A percentile compares a stretch with the other conserved stretches of the same genome.
phyloP scores from a whole-genome alignment of 495 filamentous ascomycete genomes.

The Cercophora samala region DNA sequence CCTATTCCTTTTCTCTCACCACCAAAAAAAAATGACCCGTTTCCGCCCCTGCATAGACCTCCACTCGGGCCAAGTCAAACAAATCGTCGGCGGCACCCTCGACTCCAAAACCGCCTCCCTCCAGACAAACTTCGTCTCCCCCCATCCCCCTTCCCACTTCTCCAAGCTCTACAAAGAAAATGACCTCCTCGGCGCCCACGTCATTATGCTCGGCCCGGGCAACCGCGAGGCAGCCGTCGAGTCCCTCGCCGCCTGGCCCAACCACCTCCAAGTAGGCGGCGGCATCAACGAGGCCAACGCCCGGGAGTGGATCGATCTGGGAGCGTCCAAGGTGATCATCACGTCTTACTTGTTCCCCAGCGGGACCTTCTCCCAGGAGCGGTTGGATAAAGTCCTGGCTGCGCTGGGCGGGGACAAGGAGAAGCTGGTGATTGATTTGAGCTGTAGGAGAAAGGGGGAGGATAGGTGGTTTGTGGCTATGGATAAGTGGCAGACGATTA shows the following conservation, averaged over 20 bases:
- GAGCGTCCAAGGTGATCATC: conserved; percentile 93
- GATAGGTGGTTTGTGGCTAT: conserved; percentile 88
- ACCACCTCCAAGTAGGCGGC: conserved; percentile 79
- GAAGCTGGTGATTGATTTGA: conserved; percentile 91
- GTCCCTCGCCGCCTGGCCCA: conserved; percentile 72
- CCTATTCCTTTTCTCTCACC: conserved; percentile 78
- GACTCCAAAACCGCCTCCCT: conserved; percentile 61
- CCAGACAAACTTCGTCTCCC: conserved; percentile 87
- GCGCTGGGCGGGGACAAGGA: conserved; percentile 67
- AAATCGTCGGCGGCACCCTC: conserved; percentile 94
- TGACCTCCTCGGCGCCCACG: conserved; percentile 74
- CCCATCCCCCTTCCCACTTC: conserved; percentile 75
- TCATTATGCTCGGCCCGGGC: conserved; percentile 90
- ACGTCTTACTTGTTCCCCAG: conserved; percentile 75
- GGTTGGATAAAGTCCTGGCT: conserved; percentile 67
- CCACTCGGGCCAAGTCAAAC: conserved; percentile 92
- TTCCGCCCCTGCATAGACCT: conserved; percentile 97
- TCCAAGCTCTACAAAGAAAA: conserved; percentile 72
- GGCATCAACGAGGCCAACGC: conserved; percentile 87
- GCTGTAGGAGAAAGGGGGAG: conserved; percentile 69
- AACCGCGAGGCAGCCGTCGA: conserved; percentile 78
- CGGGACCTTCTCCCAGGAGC: conserved; percentile 69
- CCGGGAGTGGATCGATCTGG: conserved; percentile 75
- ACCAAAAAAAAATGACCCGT: conserved; percentile 82
- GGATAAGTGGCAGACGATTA: conserved; percentile 98